phyloP scores from a whole-genome alignment of 2,329 filamentous ascomycete species.

The Sporothrix luriei region DNA sequence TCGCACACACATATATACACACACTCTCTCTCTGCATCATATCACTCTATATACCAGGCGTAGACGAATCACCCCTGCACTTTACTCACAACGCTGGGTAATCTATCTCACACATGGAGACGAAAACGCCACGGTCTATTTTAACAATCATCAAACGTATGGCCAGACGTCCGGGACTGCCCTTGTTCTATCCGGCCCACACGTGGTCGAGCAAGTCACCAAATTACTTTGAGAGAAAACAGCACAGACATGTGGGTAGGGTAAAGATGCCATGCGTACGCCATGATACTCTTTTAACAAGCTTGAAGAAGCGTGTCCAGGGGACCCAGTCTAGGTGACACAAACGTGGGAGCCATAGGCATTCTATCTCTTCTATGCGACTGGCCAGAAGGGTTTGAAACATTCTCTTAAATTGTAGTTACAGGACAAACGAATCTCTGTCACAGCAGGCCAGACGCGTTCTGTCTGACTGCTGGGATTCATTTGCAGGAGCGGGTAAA shows the following conservation, averaged over 20 bases:
- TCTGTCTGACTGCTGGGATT: background rate
- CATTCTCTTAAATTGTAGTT: background rate
- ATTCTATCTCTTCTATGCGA: background rate
- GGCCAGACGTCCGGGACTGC: background rate
- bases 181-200: background rate
- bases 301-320: background rate
- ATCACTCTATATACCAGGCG: no score
- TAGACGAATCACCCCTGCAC: background rate
- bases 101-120: slow-evolving; percentile 8
- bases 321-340: background rate
- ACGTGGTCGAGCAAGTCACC: background rate
- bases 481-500: background rate
- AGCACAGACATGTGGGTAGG: background rate
- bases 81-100: background rate
- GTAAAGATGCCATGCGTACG: background rate
- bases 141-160: background rate
- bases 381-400: background rate
- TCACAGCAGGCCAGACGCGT: background rate
- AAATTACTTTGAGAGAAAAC: background rate
- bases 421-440: background rate
- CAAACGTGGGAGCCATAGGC: background rate
- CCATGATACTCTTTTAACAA: background rate
- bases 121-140: background rate
- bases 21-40: no score
- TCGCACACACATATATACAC: no score